These are phyloP conservation scores for Aspergillus leporis DNA, from an alignment of 495 filamentous ascomycete genomes.

Conservation along the genomic window DNA sequence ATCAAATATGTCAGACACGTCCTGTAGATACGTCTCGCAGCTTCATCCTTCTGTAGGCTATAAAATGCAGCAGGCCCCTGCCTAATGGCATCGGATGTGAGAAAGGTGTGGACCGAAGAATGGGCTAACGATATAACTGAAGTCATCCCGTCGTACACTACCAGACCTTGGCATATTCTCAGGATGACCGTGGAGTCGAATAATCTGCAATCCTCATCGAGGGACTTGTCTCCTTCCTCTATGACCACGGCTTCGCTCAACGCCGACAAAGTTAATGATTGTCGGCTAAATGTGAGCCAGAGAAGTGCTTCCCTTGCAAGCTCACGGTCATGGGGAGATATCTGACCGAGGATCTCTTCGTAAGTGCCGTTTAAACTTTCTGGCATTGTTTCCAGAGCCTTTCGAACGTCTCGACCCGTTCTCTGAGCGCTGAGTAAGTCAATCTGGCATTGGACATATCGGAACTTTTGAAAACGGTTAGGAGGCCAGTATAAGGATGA, in stretches of 20 bases:
- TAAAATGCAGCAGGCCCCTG: background rate
- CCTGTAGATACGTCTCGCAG: background rate
- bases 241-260: background rate
- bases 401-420: background rate
- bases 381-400: background rate
- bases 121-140: background rate
- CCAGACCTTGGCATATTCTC: background rate
- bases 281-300: background rate
- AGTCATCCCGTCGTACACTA: background rate
- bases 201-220: background rate
- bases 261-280: background rate
- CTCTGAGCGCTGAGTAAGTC: background rate
- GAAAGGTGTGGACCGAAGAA: background rate
- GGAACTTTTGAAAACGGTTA: background rate
- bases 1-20: background rate
- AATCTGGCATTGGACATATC: background rate
- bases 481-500: too few relatives aligned
- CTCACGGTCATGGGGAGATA: background rate
- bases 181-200: background rate
- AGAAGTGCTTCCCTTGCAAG: background rate
- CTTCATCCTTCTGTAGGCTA: background rate
- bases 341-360: background rate
- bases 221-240: background rate
- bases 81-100: background rate
- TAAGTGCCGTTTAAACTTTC: background rate